Base-by-base conservation (phyloP, 2,329 filamentous ascomycete genomes). In the Talaromyces atroroseus region DNA sequence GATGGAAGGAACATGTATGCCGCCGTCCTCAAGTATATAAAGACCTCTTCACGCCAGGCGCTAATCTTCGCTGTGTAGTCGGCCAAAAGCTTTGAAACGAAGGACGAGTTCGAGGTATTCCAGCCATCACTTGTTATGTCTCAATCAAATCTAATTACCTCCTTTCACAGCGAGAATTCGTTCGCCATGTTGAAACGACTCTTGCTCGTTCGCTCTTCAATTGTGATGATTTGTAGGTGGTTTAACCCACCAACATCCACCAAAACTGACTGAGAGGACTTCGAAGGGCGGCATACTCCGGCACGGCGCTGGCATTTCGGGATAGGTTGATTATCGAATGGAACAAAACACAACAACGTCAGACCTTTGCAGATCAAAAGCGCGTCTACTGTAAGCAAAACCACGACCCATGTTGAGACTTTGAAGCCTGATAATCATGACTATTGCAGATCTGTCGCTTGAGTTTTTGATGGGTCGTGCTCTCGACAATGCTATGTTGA, bases 391-490 rank as follows among this genome's bases (percentile, higher is more conserved):
- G 82, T 85, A 76, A 47, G 36, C 63, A 79, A 49, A 14, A 23
- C 8, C n/a, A 2, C 40, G 2, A 11, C 12, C 20, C 34, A 56
- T 29, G 49, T 24, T 45, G 7, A 20, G 49, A 48, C 26, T 48
- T 29, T 34, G 5, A 49, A 34, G n/a, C 11, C 46, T 50, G 23
- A 47, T 38, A 26, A 26, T 8, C 24, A 16, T 16, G 5, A 7
- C 20, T 46, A 4, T 7, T 44, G 10, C 63, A 85, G 82, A 99
- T 71, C 83, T 99, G 59, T 96, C 92, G 64, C 84, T 99, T 58
- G 94, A 99, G 75, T 99, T 99, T 68, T 78, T 99, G 67, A 99
- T 99, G 94, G 94, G 94, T 44, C 83, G 94, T 69, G 89, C 94
- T 48, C 78, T 99, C 61, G 94, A 99, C 79, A 99, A 99, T 83